Evolutionary conservation across 148 eudicot genomes (phyloP).

Genomic region (Cornus kousa): DNA sequence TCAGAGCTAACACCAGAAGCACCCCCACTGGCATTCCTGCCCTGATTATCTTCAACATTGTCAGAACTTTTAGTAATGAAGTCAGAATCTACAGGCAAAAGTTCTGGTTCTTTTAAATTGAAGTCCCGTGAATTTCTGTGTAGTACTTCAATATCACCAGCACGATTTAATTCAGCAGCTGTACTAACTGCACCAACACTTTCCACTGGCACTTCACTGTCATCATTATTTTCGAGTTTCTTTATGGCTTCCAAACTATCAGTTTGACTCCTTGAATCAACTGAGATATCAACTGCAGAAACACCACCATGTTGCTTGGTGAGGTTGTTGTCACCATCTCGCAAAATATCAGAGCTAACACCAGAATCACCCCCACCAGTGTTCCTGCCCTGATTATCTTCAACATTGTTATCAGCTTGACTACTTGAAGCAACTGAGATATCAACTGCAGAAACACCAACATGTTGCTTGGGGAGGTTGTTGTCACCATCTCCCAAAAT

Average conservation of each 20-base stretch:
- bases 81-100: slow-evolving; percentile 14
- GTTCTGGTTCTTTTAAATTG: slow-evolving; percentile 9
- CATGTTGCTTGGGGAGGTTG: slow-evolving; percentile 24
- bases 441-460: slow-evolving; percentile 33
- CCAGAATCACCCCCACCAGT: too few species aligned
- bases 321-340: slow-evolving; percentile 29
- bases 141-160: slow-evolving; percentile 9
- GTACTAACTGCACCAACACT: slow-evolving; percentile 11
- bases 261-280: slow-evolving; percentile 46
- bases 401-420: slow-evolving; percentile 30
- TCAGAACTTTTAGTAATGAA: slow-evolving; percentile 22
- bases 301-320: slow-evolving; percentile 22
- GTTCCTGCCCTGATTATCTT: too few species aligned
- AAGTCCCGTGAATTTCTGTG: slow-evolving; percentile 7
- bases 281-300: slow-evolving; percentile 32
- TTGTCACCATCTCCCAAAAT: slow-evolving; percentile 24
- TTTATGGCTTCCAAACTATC: slow-evolving; percentile 51
- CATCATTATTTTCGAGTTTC: too few species aligned
- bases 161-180: slow-evolving; percentile 10
- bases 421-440: slow-evolving; percentile 39
- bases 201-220: background rate
- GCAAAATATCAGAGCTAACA: slow-evolving; percentile 3
- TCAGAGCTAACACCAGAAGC: slow-evolving; percentile 21
- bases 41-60: slow-evolving; percentile 16
- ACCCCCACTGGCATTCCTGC: slow-evolving; percentile 13